A percentile compares a stretch with the other conserved stretches of the same genome.
Conservation (phyloP, 352 stramenopile species). For the Phytophthora idaei region DNA sequence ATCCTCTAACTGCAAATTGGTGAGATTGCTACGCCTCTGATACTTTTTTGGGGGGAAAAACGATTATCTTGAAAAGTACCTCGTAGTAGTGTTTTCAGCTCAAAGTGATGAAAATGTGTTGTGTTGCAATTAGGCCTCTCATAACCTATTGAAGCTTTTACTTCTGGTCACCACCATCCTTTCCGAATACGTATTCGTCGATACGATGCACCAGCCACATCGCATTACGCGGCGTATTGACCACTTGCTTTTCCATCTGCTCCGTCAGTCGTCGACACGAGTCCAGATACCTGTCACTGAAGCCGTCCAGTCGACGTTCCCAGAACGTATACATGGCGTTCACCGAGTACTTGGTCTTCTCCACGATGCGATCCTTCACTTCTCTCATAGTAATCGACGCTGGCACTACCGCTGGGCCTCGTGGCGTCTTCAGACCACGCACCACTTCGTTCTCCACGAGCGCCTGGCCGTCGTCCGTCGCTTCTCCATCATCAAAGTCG, state of each 20-base stretch:
- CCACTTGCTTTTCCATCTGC: constrained; percentile 72
- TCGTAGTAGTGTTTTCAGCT: too few relatives aligned
- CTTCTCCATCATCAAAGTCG: constrained; percentile 40
- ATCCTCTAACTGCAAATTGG: too few relatives aligned
- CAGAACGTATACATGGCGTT: constrained; percentile 77
- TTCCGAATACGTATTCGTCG: constrained; percentile 42
- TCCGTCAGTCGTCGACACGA: constrained; percentile 60
- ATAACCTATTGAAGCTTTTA: not conserved
- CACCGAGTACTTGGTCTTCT: constrained; percentile 58
- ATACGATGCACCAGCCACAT: constrained; percentile 58
- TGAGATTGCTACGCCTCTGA: too few relatives aligned
- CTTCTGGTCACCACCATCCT: constrained; percentile 21
- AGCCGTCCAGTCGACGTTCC: constrained; percentile 65
- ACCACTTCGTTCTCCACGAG: constrained; percentile 61
- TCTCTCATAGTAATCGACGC: constrained; percentile 55
- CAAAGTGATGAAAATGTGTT: too few relatives aligned
- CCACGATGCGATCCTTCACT: constrained; percentile 35
- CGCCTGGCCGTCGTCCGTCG: constrained; percentile 42
- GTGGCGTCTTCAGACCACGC: constrained; percentile 44
- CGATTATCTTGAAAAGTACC: too few relatives aligned
- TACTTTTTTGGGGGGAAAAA: too few relatives aligned
- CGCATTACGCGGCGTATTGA: constrained; percentile 48
- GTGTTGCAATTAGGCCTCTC: too few relatives aligned
- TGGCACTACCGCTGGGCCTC: constrained; percentile 47
- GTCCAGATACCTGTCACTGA: constrained; percentile 72